phyloP scores from a whole-genome alignment of 2,329 filamentous ascomycete genomes.

The Penicillium concentricum region DNA sequence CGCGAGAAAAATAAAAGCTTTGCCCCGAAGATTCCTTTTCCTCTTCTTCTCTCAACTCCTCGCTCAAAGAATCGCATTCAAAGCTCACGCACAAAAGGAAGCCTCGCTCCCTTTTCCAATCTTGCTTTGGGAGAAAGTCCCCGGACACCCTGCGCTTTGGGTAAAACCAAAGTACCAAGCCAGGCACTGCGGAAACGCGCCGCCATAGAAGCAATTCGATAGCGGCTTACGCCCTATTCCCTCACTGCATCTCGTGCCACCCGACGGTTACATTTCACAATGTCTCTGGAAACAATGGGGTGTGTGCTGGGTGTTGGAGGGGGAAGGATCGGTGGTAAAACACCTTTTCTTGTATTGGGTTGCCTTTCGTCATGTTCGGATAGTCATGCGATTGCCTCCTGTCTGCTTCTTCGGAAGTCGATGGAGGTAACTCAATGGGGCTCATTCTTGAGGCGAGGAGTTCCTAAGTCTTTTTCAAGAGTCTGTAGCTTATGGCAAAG shows the following conservation, averaged over 20 bases:
- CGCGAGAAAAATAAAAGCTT: slow-evolving; percentile 22
- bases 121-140: slow-evolving; percentile 99
- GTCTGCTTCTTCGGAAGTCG: slow-evolving; percentile 26
- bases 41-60: slow-evolving; percentile 64
- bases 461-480: slow-evolving; percentile 49
- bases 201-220: slow-evolving; percentile 93
- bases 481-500: slow-evolving; percentile 58
- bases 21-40: slow-evolving; percentile 19
- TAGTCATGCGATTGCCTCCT: slow-evolving; percentile 95
- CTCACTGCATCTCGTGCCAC: slow-evolving; percentile 46
- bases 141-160: slow-evolving; percentile 72
- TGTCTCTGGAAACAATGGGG: slow-evolving; percentile 37
- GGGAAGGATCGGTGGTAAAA: slow-evolving; percentile 23
- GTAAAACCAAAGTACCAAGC: slow-evolving; percentile 31
- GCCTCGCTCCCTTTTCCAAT: slow-evolving; percentile 36
- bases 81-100: slow-evolving; percentile 87
- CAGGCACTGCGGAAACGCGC: slow-evolving; percentile 89
- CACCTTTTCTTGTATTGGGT: slow-evolving; percentile 44
- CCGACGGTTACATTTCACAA: slow-evolving; percentile 46
- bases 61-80: slow-evolving; percentile 99
- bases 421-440: slow-evolving; percentile 96
- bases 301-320: slow-evolving; percentile 33
- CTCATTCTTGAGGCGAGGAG: slow-evolving; percentile 99
- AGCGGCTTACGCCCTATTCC: slow-evolving; percentile 73
- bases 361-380: slow-evolving; percentile 86